A percentile compares a stretch with the other conserved stretches of the same genome.
Conservation (phyloP, 148 eudicot species). For the Polygonum maritimum region DNA sequence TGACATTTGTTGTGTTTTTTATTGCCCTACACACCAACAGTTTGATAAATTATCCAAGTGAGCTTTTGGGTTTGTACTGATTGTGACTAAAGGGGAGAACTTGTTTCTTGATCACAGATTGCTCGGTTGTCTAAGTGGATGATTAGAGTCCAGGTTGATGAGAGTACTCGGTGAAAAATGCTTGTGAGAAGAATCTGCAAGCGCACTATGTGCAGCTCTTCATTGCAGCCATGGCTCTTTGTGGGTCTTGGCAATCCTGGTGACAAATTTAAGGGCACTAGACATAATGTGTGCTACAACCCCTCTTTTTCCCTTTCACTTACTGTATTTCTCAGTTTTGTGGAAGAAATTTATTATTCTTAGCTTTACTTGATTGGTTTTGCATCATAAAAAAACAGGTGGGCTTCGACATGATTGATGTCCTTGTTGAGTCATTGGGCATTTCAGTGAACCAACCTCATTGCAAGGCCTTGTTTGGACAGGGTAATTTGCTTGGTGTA, state of each 20-base stretch:
- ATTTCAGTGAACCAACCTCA: conserved; percentile 51
- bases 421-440: conserved; percentile 51
- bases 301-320: background rate
- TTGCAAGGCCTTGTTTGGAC: conserved; percentile 81
- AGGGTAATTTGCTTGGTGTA: conserved; percentile 38
- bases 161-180: conserved; percentile 8
- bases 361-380: background rate
- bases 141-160: background rate
- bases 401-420: conserved; percentile 78
- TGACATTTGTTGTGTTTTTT: background rate
- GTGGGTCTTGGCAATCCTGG: conserved; percentile 92
- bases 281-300: conserved; percentile 54
- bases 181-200: conserved; percentile 6
- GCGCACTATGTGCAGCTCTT: conserved; percentile 25
- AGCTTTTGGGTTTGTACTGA: background rate
- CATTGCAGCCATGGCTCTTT: conserved; percentile 69
- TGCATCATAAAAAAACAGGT: conserved; percentile 23
- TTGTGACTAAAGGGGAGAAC: background rate
- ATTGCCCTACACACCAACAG: background rate
- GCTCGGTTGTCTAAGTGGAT: background rate
- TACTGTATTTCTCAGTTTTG: background rate
- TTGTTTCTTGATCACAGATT: background rate
- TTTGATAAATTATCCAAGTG: background rate
- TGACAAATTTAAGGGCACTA: conserved; percentile 67
- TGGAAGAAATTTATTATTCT: background rate